Conservation (phyloP, 805 yeast genomes). For the Metschnikowia reukaufii region DNA sequence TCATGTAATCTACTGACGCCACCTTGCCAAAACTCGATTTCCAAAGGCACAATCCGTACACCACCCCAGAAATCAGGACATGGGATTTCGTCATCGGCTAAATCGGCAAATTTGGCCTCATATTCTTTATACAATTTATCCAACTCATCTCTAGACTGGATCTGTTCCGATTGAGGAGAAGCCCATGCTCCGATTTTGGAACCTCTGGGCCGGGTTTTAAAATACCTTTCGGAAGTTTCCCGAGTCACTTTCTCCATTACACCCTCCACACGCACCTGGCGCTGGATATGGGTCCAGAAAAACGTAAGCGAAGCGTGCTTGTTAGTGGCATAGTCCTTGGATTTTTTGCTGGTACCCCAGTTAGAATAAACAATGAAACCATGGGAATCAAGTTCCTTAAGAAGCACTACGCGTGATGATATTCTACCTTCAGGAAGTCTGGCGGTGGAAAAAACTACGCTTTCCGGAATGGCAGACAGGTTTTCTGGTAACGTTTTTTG, state of each 20-base stretch:
- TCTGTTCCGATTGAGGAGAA: conserved; percentile 75
- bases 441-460: conserved; percentile 86
- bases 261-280: conserved; percentile 95
- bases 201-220: conserved; percentile 85
- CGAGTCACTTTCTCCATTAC: conserved; percentile 66
- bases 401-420: conserved; percentile 76
- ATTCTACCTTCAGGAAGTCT: conserved; percentile 87
- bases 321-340: conserved; percentile 66
- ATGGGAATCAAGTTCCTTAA: conserved; percentile 82
- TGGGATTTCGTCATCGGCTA: conserved; percentile 63
- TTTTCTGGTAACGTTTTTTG: conserved; percentile 50
- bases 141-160: conserved; percentile 61
- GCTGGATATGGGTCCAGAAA: conserved; percentile 88
- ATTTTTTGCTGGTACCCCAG: conserved; percentile 86
- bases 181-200: conserved; percentile 97
- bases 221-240: conserved; percentile 77
- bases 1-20: conserved; percentile 88
- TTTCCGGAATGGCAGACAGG: conserved; percentile 62
- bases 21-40: conserved; percentile 98
- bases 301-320: conserved; percentile 81
- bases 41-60: conserved; percentile 78
- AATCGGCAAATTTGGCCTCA: conserved; percentile 58
- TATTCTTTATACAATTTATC: conserved; percentile 49
- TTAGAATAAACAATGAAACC: conserved; percentile 91
- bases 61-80: conserved; percentile 98